Percentiles rank a stretch among this genome's conserved stretches.
These are phyloP conservation scores for Populus hybrid DNA, from an alignment of 441 rosid species.

Conservation along the genomic window DNA sequence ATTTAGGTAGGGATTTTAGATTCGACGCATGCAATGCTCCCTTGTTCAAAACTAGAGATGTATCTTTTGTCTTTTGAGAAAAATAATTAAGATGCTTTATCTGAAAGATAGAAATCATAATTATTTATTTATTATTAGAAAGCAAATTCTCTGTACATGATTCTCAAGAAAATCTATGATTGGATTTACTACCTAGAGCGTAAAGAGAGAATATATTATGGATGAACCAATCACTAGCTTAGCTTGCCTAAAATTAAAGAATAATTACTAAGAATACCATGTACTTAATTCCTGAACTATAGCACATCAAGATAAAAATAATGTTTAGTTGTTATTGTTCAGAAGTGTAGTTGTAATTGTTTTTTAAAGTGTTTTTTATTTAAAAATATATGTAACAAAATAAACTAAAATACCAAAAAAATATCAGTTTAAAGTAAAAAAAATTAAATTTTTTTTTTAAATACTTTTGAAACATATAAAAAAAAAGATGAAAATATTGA, in stretches of 20 bases:
- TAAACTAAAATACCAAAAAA: too few species aligned
- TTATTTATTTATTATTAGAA: background rate
- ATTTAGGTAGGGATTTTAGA: background rate
- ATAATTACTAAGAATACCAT: too few species aligned
- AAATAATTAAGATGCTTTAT: background rate
- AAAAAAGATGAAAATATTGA: too few species aligned
- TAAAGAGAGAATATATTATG: background rate
- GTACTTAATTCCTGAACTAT: too few species aligned
- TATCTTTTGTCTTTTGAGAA: background rate
- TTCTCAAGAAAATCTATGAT: background rate
- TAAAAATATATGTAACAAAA: too few species aligned
- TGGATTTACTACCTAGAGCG: background rate
- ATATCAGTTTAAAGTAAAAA: too few species aligned
- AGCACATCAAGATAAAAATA: too few species aligned
- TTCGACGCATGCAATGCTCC: background rate
- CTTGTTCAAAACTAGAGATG: background rate
- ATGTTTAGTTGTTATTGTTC: too few species aligned
- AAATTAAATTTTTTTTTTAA: too few species aligned
- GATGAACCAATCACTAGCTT: background rate
- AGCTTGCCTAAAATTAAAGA: background rate
- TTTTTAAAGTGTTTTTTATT: too few species aligned
- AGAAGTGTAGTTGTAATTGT: too few species aligned
- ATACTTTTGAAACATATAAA: too few species aligned
- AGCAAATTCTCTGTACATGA: background rate
- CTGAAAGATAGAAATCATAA: background rate